Percentiles rank a stretch among this genome's conserved stretches.
phyloP scores from a whole-genome alignment of 495 filamentous ascomycete genomes.

The Lepraria neglecta region DNA sequence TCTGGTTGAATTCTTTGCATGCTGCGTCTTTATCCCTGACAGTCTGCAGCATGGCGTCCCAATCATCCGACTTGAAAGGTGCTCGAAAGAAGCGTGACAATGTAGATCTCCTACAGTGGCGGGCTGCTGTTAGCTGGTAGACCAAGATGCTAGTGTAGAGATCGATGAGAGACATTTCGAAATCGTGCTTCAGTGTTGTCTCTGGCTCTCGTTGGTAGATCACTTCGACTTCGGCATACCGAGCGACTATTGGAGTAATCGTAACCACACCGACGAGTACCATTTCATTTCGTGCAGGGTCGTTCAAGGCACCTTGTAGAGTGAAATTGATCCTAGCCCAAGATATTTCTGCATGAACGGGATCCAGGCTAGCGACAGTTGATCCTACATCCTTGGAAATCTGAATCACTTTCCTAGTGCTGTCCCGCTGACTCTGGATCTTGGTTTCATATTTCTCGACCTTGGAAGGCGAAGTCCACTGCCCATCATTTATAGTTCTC shows the following conservation, averaged over 20 bases:
- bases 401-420: not conserved
- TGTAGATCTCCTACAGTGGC: not conserved
- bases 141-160: constrained; percentile 1
- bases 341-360: constrained; percentile 38
- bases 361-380: constrained; percentile 36
- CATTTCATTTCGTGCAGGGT: constrained; percentile 17
- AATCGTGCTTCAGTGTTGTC: not conserved
- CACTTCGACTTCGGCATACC: constrained; percentile 24
- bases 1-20: not conserved
- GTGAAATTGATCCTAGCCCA: constrained; percentile 42
- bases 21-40: not conserved
- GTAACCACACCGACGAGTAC: constrained; percentile 22
- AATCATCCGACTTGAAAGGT: not conserved
- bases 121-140: not conserved
- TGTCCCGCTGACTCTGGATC: not conserved
- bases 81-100: not conserved
- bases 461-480: constrained; percentile 1
- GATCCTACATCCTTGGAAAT: constrained; percentile 31
- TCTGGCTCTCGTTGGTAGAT: constrained; percentile 16
- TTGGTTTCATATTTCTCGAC: not conserved
- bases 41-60: constrained; percentile 2
- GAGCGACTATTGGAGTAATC: constrained; percentile 21
- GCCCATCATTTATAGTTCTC: not conserved
- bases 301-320: constrained; percentile 31
- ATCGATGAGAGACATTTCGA: constrained; percentile 8